Evolutionary conservation across 345 rosid genomes (phyloP), one percentile per base, ranked within the genome.

Genomic region (Salix brachista): DNA sequence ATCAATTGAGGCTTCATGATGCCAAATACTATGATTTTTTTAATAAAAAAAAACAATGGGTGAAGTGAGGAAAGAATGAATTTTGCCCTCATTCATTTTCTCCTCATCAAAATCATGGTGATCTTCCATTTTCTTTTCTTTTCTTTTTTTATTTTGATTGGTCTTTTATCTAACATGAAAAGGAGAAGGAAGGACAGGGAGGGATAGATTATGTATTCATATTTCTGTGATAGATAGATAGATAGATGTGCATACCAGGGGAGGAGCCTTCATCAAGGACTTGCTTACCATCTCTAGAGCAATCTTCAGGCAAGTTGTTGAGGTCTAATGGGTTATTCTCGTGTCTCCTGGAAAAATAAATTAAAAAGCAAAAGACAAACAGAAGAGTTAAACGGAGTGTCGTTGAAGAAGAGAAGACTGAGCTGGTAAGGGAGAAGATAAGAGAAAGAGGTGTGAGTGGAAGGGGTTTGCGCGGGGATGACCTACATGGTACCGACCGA

Each of bases 271-370:
- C 94, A 39, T 89, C 94, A 73, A 84, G 85, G 76, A 77, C 81
- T 25, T 84, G 89, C 80, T 84, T 87, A 67, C 82, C 92, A 78
- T 88, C 94, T 78, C 84, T 85, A 76, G 85, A 42, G 52, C 65
- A 84, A 73, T 96, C 99, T 8, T 92, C 98, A 6, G 99, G 99
- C 67, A 96, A 87, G 87, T 94, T 94, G 91, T 96, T 96, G 89
- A 96, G 99, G 86, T 96, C 99, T 77, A 96, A 80, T 11, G 94
- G 91, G 80, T 87, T 96, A 73, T 72, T 86, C 77, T 89, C 94
- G 1, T 91, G 83, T 85, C 97, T 90, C 94, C 98, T 94, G 88
- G 83, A 80, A 83, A 72, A 46, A 42, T 8, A 17, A 2, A 16
- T 14, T n/a, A 69, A 74, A 67, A 6, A 39, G 17, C 69, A 71